Percentiles rank a stretch among this genome's conserved stretches.
phyloP scores from a whole-genome alignment of 192 early-diverging fungal genomes.

The Rhizophagus prolifer region DNA sequence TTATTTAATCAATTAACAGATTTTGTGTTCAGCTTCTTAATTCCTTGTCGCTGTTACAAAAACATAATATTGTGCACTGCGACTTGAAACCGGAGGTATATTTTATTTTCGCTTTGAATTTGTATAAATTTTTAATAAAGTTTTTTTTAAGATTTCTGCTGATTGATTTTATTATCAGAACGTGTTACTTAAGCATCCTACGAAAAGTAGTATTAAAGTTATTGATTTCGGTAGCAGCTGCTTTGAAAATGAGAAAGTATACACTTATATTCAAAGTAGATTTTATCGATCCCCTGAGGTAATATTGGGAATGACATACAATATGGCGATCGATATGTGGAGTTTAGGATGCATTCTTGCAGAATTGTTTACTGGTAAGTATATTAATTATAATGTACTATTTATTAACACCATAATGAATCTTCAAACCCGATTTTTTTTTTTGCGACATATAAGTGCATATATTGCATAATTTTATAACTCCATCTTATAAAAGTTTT shows the following conservation, averaged over 20 bases:
- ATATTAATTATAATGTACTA: not conserved
- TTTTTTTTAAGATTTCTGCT: not conserved
- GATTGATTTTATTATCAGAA: constrained; percentile 51
- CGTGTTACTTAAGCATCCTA: constrained; percentile 74
- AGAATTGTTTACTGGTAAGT: constrained; percentile 74
- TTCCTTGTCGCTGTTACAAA: constrained; percentile 69
- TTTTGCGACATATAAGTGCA: no score
- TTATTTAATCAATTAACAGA: constrained; percentile 48
- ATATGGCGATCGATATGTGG: constrained; percentile 96
- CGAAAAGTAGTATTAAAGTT: constrained; percentile 85
- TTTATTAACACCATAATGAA: no score
- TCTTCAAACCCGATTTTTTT: no score
- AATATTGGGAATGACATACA: constrained; percentile 87
- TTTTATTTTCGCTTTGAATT: not conserved
- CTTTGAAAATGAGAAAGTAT: constrained; percentile 88
- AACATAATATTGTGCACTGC: constrained; percentile 86
- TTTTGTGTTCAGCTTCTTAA: constrained; percentile 85
- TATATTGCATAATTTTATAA: no score
- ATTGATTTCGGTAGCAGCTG: constrained; percentile 98
- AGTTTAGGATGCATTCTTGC: constrained; percentile 93
- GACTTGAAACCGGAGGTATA: constrained; percentile 94
- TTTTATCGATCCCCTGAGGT: constrained; percentile 98
- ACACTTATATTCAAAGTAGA: constrained; percentile 96
- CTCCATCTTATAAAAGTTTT: no score
- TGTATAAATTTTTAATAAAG: not conserved